These are phyloP conservation scores for Rosa multiflora DNA, from an alignment of 306 rosid species.

Conservation along the genomic window DNA sequence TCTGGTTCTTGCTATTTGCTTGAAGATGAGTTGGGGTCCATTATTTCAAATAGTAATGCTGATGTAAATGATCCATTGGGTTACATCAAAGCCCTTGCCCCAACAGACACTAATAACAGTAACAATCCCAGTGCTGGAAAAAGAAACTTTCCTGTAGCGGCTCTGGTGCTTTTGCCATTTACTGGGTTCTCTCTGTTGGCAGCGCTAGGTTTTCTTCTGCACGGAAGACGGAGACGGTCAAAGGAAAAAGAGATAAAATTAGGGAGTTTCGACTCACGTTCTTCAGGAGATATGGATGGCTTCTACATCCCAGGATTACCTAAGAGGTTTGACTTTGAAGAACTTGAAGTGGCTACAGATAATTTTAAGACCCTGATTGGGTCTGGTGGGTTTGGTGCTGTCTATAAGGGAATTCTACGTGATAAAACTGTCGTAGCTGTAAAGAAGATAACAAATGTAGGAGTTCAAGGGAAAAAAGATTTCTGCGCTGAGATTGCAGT, in stretches of 20 bases:
- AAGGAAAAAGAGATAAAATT: conserved; percentile 38
- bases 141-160: conserved; percentile 50
- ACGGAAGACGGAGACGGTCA: conserved; percentile 48
- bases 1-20: conserved; percentile 69
- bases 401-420: conserved; percentile 69
- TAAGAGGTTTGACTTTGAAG: conserved; percentile 64
- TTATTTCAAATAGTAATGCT: conserved; percentile 30
- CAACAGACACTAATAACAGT: not conserved
- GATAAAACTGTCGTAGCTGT: conserved; percentile 81
- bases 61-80: conserved; percentile 41
- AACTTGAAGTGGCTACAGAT: conserved; percentile 73
- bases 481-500: conserved; percentile 90
- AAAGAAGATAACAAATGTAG: conserved; percentile 75
- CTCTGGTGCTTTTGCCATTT: conserved; percentile 61
- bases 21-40: conserved; percentile 64
- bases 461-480: conserved; percentile 79
- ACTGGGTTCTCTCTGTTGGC: conserved; percentile 46
- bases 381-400: conserved; percentile 82
- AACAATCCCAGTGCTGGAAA: conserved; percentile 16
- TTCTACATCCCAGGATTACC: conserved; percentile 93
- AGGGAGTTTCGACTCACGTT: conserved; percentile 44
- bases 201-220: conserved; percentile 47
- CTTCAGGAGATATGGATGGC: conserved; percentile 60
- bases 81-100: conserved; percentile 49
- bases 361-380: conserved; percentile 75